phyloP scores from a whole-genome alignment of 352 stramenopile genomes.

The Phytophthora pistaciae region DNA sequence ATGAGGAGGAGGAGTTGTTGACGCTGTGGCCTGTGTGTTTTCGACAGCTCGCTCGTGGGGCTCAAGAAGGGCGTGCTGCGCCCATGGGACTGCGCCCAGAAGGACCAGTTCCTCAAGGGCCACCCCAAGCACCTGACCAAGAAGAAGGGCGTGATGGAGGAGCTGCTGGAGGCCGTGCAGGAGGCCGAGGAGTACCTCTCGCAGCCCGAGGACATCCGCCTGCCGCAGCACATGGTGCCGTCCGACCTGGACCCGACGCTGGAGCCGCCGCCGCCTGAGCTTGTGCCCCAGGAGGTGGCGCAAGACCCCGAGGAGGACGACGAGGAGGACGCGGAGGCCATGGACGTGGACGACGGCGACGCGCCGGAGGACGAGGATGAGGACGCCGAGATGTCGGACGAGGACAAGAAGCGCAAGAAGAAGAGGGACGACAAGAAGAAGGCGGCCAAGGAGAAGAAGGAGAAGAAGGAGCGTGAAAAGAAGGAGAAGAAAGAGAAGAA shows the following conservation, averaged over 20 bases:
- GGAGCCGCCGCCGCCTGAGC: slow-evolving; percentile 62
- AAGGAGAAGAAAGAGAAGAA: slow-evolving; percentile 51
- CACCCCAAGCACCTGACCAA: slow-evolving; percentile 76
- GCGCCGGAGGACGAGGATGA: slow-evolving; percentile 27
- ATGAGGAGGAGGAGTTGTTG: too few species aligned
- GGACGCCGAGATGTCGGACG: slow-evolving; percentile 19
- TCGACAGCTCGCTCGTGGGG: slow-evolving; percentile 54
- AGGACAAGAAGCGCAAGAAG: slow-evolving; percentile 1
- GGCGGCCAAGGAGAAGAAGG: slow-evolving; percentile 18
- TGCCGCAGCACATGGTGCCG: slow-evolving; percentile 82
- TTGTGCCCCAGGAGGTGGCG: slow-evolving; percentile 32
- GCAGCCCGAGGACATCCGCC: slow-evolving; percentile 74
- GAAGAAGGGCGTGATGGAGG: slow-evolving; percentile 61
- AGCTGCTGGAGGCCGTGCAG: slow-evolving; percentile 60
- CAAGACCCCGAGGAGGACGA: slow-evolving; percentile 33
- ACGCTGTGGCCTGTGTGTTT: neutral
- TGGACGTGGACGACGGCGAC: slow-evolving; percentile 18
- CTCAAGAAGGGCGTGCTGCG: slow-evolving; percentile 76
- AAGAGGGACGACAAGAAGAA: slow-evolving; percentile 22
- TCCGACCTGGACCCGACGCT: slow-evolving; percentile 83
- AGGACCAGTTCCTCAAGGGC: slow-evolving; percentile 75
- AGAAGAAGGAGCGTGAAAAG: slow-evolving; percentile 35
- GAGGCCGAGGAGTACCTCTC: slow-evolving; percentile 85
- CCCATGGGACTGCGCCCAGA: slow-evolving; percentile 79
- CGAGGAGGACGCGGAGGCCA: slow-evolving; percentile 34